Percentiles rank a stretch among this genome's conserved stretches.
Evolutionary conservation across 2,329 filamentous ascomycete species (phyloP).

Genomic region (Cryphonectria naterciae): DNA sequence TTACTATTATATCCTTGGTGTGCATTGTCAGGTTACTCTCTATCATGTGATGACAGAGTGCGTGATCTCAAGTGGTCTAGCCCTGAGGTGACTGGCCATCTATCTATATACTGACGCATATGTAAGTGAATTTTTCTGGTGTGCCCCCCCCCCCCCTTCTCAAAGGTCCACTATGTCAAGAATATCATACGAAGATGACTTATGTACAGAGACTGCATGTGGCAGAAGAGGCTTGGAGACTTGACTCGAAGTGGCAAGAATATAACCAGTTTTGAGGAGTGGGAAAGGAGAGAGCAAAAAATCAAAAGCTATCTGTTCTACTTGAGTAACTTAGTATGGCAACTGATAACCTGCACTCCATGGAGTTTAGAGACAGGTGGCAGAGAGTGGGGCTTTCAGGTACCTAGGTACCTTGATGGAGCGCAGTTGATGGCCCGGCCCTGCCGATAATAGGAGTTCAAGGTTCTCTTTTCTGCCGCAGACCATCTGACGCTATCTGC

Average conservation of each 20-base stretch:
- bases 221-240: background rate
- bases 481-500: slow-evolving; percentile 15
- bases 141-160: too few relatives aligned
- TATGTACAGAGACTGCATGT: background rate
- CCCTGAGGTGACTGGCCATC: background rate
- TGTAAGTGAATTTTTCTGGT: too few relatives aligned
- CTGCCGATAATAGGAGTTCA: slow-evolving; percentile 11
- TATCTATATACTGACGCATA: background rate
- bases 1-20: background rate
- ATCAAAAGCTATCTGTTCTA: background rate
- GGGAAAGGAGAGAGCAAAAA: background rate
- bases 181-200: background rate
- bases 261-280: background rate
- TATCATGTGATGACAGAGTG: background rate
- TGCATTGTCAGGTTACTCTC: background rate
- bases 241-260: background rate
- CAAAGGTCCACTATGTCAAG: background rate
- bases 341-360: background rate
- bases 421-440: background rate
- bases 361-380: background rate
- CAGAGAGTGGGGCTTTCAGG: background rate
- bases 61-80: background rate
- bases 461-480: slow-evolving; percentile 1
- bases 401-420: background rate
- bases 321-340: background rate